These are phyloP conservation scores for Elsinoe perseae DNA, from an alignment of 2,329 filamentous ascomycete genomes.

Conservation along the genomic window DNA sequence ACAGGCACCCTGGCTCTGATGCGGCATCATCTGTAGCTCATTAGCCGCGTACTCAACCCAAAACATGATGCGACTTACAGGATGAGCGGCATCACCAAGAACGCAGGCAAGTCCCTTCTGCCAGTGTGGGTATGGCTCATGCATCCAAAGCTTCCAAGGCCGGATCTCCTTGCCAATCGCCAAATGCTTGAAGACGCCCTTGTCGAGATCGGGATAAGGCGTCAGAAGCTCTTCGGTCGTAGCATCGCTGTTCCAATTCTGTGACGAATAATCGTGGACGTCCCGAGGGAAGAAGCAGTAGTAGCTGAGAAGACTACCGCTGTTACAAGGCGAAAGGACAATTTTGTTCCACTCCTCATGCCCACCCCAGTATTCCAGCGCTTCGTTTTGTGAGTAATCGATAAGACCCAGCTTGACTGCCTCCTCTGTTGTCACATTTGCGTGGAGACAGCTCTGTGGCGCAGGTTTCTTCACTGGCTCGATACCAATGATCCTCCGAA, in stretches of 20 bases:
- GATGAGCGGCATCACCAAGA: slow-evolving; percentile 60
- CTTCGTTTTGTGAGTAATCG: slow-evolving; percentile 54
- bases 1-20: slow-evolving; percentile 62
- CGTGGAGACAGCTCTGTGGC: slow-evolving; percentile 50
- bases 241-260: slow-evolving; percentile 51
- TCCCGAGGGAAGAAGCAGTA: slow-evolving; percentile 62
- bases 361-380: slow-evolving; percentile 65
- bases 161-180: slow-evolving; percentile 55
- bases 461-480: slow-evolving; percentile 42
- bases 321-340: slow-evolving; percentile 61
- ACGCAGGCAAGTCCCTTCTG: slow-evolving; percentile 47
- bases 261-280: slow-evolving; percentile 52
- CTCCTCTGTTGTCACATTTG: slow-evolving; percentile 56
- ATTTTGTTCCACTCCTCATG: slow-evolving; percentile 62
- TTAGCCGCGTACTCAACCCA: neutral
- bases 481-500: slow-evolving; percentile 57
- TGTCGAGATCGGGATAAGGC: slow-evolving; percentile 54
- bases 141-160: slow-evolving; percentile 59
- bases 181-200: slow-evolving; percentile 50
- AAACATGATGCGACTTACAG: slow-evolving; percentile 34
- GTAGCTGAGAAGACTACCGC: slow-evolving; percentile 57
- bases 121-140: slow-evolving; percentile 54
- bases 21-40: slow-evolving; percentile 52
- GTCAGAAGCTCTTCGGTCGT: slow-evolving; percentile 38
- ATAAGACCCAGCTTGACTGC: slow-evolving; percentile 52